Evolutionary conservation across 2,329 filamentous ascomycete species (phyloP).

Genomic region (Fusarium guadeloupense): DNA sequence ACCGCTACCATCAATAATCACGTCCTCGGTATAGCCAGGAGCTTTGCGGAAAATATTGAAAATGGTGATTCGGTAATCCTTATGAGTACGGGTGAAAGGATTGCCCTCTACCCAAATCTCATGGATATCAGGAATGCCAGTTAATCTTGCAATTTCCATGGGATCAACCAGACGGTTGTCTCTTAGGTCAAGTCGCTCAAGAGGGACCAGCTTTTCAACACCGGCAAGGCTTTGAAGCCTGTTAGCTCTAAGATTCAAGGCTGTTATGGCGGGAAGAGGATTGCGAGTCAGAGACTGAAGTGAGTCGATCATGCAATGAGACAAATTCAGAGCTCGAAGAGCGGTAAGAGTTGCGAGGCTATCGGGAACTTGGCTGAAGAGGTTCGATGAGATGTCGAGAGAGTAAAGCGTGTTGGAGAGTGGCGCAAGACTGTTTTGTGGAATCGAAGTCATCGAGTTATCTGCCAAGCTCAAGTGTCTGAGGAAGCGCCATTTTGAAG

Average conservation of each 20-base stretch:
- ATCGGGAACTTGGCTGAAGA: constrained; percentile 94
- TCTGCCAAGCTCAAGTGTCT: constrained; percentile 91
- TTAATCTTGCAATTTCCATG: constrained; percentile 87
- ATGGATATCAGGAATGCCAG: constrained; percentile 87
- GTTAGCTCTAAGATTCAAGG: constrained; percentile 90
- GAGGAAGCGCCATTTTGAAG: constrained; percentile 94
- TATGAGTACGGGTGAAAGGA: constrained; percentile 87
- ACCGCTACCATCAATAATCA: constrained; percentile 84
- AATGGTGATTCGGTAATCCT: constrained; percentile 85
- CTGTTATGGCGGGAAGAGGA: constrained; percentile 91
- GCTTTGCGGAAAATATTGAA: constrained; percentile 96
- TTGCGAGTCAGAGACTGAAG: constrained; percentile 86
- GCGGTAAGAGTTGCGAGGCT: constrained; percentile 85
- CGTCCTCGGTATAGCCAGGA: constrained; percentile 89
- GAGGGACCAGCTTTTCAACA: constrained; percentile 84
- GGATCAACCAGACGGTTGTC: constrained; percentile 94
- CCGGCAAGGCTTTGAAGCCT: constrained; percentile 87
- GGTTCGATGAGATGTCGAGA: constrained; percentile 89
- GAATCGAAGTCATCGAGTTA: constrained; percentile 85
- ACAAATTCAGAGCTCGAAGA: constrained; percentile 91
- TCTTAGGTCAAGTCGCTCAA: constrained; percentile 89
- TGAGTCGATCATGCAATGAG: constrained; percentile 97
- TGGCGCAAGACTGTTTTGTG: constrained; percentile 78
- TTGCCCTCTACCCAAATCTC: constrained; percentile 95
- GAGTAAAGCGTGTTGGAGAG: constrained; percentile 90